Conservation (phyloP, 495 filamentous ascomycete species). For the Friedmanniomyces simplex region DNA sequence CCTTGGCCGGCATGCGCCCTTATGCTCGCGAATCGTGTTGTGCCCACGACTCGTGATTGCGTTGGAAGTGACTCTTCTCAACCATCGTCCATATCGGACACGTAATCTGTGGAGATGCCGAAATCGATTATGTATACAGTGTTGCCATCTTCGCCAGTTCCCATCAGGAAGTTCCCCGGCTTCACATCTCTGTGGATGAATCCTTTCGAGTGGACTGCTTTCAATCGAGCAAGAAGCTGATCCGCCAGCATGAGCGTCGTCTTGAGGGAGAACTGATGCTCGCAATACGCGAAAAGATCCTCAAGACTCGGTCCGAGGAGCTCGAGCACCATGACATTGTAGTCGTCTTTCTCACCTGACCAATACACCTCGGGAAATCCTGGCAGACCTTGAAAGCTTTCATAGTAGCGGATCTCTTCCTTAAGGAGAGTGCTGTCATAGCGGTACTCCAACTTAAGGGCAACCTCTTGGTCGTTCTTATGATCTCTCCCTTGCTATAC, state of each 20-base stretch:
- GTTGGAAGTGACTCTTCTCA: neutral
- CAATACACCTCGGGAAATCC: slow-evolving; percentile 30
- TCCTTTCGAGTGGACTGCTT: slow-evolving; percentile 27
- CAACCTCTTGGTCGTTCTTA: slow-evolving; percentile 26
- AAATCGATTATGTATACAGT: slow-evolving; percentile 26
- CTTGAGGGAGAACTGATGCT: slow-evolving; percentile 33
- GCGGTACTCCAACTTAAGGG: slow-evolving; percentile 30
- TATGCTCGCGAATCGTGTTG: neutral
- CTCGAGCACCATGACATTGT: slow-evolving; percentile 26
- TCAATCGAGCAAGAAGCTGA: slow-evolving; percentile 28
- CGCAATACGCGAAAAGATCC: too few relatives aligned
- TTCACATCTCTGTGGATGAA: slow-evolving; percentile 34
- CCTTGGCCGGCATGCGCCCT: slow-evolving; percentile 7
- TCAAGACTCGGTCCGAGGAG: slow-evolving; percentile 35
- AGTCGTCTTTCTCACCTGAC: slow-evolving; percentile 27
- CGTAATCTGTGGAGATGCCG: slow-evolving; percentile 10
- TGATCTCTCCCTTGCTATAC: slow-evolving; percentile 26
- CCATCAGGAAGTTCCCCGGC: slow-evolving; percentile 32
- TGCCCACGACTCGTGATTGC: neutral
- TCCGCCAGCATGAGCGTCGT: slow-evolving; percentile 34
- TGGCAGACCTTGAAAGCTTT: slow-evolving; percentile 17
- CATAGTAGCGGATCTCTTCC: slow-evolving; percentile 25
- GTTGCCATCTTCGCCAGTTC: slow-evolving; percentile 27
- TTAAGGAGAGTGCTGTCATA: slow-evolving; percentile 15
- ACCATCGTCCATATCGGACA: neutral